Base-by-base conservation (phyloP, 2,329 filamentous ascomycete species). In the Aspergillus brasiliensis region DNA sequence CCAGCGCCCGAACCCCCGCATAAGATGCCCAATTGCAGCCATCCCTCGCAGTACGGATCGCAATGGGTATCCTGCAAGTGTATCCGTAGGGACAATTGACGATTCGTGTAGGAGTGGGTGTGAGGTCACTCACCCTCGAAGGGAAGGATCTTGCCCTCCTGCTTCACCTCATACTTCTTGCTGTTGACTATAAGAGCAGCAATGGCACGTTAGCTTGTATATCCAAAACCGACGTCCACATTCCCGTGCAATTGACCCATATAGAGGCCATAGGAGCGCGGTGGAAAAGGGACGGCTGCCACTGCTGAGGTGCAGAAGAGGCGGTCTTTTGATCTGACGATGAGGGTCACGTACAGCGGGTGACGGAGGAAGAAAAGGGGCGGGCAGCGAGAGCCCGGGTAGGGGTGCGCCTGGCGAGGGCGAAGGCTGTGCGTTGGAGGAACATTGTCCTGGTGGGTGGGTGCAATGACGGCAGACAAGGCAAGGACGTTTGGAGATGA, bases 351-450 rank as follows among this genome's bases (percentile, higher is more conserved):
- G 68, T 79, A 82, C 80, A 71, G 71, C 78, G 78, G 68, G 74
- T 67, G 65, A 80, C 66, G 59, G 78, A 76, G 52, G 78, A 77
- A 58, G 79, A 76, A 71, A 81, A 81, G 10, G 78, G 73, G 70
- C 80, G 78, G 62, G 71, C 70, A 66, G 77, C 73, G 65, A 80
- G 60, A 63, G 77, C 73, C 68, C 77, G 70, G 67, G 75, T 67
- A 57, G 78, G 78, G 63, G 77, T 73, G 69, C 78, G 79, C 75
- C 77, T 75, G 57, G 77, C 79, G 64, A 80, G 73, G 69, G 76
- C 73, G 71, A 77, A 76, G 67, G 75, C 78, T 68, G 77, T 76
- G 69, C 78, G 79, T 73, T 77, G 77, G 66, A 77, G 75, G 75
- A 80, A 81, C 80, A 80, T 82, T 73, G 71, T 74, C 71, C 70